Percentiles rank a stretch among this genome's conserved stretches.
phyloP scores from a whole-genome alignment of 108 stramenopile genomes.

The Skeletonema tropicum region DNA sequence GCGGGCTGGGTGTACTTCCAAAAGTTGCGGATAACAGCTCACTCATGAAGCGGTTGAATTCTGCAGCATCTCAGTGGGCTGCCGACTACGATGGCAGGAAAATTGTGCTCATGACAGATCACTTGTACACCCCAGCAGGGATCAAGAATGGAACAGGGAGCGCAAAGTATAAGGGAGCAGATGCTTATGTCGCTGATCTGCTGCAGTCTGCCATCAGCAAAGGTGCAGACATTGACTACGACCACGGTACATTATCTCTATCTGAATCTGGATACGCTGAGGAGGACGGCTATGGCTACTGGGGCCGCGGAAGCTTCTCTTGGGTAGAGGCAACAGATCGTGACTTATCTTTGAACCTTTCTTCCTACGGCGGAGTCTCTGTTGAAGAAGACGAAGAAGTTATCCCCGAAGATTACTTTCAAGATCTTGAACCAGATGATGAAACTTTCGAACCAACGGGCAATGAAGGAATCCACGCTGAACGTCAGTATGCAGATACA shows the following conservation, averaged over 20 bases:
- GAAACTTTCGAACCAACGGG: slow-evolving; percentile 32
- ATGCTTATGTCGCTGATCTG: slow-evolving; percentile 16
- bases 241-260: slow-evolving; percentile 26
- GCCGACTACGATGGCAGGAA: slow-evolving; percentile 15
- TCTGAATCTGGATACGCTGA: slow-evolving; percentile 15
- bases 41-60: slow-evolving; percentile 10
- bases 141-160: slow-evolving; percentile 18
- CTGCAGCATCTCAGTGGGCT: slow-evolving; percentile 11
- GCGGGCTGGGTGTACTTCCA: slow-evolving; percentile 12
- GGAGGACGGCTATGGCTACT: slow-evolving; percentile 13
- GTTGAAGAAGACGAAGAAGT: slow-evolving; percentile 24
- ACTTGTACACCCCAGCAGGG: slow-evolving; percentile 26
- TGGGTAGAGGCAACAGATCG: slow-evolving; percentile 25
- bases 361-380: neutral
- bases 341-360: slow-evolving; percentile 8
- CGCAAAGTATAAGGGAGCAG: slow-evolving; percentile 21
- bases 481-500: slow-evolving; percentile 25
- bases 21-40: slow-evolving; percentile 7
- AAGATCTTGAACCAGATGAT: slow-evolving; percentile 20
- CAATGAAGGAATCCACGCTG: slow-evolving; percentile 23
- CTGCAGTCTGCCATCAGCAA: slow-evolving; percentile 20
- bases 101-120: slow-evolving; percentile 35
- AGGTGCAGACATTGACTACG: slow-evolving; percentile 26
- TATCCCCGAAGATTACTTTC: slow-evolving; percentile 16
- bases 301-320: neutral